Evolutionary conservation across 495 filamentous ascomycete genomes (phyloP).

Genomic region (Thozetella sp.): DNA sequence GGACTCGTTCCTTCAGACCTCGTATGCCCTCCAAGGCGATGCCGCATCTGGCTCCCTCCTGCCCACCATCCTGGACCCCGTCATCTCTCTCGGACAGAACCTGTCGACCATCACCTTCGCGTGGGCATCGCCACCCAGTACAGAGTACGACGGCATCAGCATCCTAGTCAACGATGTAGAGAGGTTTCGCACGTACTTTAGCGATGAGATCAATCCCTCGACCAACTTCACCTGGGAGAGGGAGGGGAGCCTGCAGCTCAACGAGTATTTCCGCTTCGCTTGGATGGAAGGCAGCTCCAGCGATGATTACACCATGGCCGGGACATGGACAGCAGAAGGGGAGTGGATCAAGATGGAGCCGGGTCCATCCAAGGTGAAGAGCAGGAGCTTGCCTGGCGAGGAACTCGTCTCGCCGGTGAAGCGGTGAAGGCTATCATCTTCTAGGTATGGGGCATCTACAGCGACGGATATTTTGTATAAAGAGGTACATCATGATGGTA

Average conservation of each 20-base stretch:
- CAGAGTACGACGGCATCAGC: slow-evolving; percentile 77
- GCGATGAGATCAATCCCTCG: slow-evolving; percentile 37
- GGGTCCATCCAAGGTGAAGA: slow-evolving; percentile 43
- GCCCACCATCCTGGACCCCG: slow-evolving; percentile 60
- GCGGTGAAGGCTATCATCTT: not conserved
- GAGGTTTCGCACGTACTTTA: slow-evolving; percentile 64
- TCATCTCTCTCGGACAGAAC: slow-evolving; percentile 34
- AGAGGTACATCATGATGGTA: not conserved
- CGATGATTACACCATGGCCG: slow-evolving; percentile 81
- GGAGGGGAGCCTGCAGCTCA: slow-evolving; percentile 39
- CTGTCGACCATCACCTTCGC: slow-evolving; percentile 53
- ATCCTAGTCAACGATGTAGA: slow-evolving; percentile 96
- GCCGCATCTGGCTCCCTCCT: slow-evolving; percentile 67
- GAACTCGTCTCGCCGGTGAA: not conserved
- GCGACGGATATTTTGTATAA: not conserved
- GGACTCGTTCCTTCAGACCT: slow-evolving; percentile 86
- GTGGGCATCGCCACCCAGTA: slow-evolving; percentile 53
- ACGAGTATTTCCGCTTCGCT: slow-evolving; percentile 84
- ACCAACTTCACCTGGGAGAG: slow-evolving; percentile 46
- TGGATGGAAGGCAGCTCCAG: slow-evolving; percentile 70
- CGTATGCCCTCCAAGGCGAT: slow-evolving; percentile 67
- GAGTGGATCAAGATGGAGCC: slow-evolving; percentile 63
- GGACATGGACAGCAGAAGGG: slow-evolving; percentile 70
- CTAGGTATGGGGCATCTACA: not conserved
- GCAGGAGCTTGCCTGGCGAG: slow-evolving; percentile 15